Evolutionary conservation across 1,139 yeast genomes (phyloP).

Genomic region (Yamadazyma trypodendri): DNA sequence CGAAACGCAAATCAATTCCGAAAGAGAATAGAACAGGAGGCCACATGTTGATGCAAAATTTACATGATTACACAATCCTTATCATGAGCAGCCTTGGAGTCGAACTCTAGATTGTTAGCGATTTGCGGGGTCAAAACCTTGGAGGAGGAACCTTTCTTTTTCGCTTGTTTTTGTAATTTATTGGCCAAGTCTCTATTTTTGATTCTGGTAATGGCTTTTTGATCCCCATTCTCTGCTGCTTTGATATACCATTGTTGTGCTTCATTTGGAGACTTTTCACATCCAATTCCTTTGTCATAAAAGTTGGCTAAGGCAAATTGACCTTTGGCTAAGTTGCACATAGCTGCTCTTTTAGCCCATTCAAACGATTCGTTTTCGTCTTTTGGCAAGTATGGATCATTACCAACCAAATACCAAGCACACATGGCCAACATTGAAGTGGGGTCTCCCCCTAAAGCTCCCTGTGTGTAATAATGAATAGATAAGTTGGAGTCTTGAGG

Average conservation of each 20-base stretch:
- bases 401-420: slow-evolving; percentile 95
- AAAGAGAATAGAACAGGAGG: neutral
- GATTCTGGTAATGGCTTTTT: slow-evolving; percentile 51
- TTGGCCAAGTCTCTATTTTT: slow-evolving; percentile 32
- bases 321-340: slow-evolving; percentile 71
- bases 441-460: slow-evolving; percentile 86
- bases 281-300: slow-evolving; percentile 85
- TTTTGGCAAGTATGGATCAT: slow-evolving; percentile 73
- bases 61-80: slow-evolving; percentile 46
- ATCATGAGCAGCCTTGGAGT: slow-evolving; percentile 26
- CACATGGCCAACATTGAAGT: slow-evolving; percentile 90
- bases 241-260: slow-evolving; percentile 74
- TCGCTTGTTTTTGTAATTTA: slow-evolving; percentile 28
- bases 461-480: slow-evolving; percentile 89
- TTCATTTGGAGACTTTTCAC: slow-evolving; percentile 53
- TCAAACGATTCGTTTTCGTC: slow-evolving; percentile 88
- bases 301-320: slow-evolving; percentile 86
- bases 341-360: slow-evolving; percentile 91
- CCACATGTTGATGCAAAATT: neutral
- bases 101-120: slow-evolving; percentile 9
- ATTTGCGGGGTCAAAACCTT: slow-evolving; percentile 4
- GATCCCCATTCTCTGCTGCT: slow-evolving; percentile 76
- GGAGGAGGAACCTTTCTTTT: slow-evolving; percentile 22
- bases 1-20: neutral
- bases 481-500: slow-evolving; percentile 83